Evolutionary conservation across 192 early-diverging fungal genomes (phyloP), one percentile per base, ranked within the genome.

Genomic region (Coemansia sp.): DNA sequence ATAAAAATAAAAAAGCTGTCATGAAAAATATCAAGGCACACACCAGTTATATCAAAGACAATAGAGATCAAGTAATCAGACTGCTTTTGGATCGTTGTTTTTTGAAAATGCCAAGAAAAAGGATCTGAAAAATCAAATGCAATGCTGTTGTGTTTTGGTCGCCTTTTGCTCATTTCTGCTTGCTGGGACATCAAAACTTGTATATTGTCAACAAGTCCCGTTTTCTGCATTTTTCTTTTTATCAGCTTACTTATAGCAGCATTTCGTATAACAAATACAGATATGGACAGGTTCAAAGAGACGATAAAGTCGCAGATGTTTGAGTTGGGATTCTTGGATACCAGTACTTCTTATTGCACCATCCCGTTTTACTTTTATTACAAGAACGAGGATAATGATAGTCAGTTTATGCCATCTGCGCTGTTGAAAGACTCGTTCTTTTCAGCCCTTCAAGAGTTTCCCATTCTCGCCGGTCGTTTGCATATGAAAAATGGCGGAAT

Each of bases 321-420:
- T 58, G 42, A n/a, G 10, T 42, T 73, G 33, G 42, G 45, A n/a
- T 34, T 20, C 45, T 63, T 60, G 26, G 71, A 73, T 42, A 7
- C 49, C 16, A 8, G 43, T 7, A 18, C 64, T 7, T 45, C 71
- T 0, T 67, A 51, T n/a, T 52, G 45, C 21, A 73, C 61, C 7
- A 63, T 67, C 18, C 55, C 61, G 0, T 63, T 31, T 29, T 55
- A 58, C n/a, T 63, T 58, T 46, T 67, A 52, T 42, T 73, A 62
- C 15, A 63, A 63, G 21, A 73, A 73, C 43, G 4, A 20, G 4
- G 43, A 51, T 13, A 58, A 6, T 34, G 35, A 7, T 10, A 23
- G 35, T 26, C 28, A 60, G n/a, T 75, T 75, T 57, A 75, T 75
- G 73, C 67, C 63, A 4, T 16, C 42, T 5, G 35, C 39, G n/a